phyloP scores from a whole-genome alignment of 2,329 filamentous ascomycete genomes.

The Fusarium fracticaudum region DNA sequence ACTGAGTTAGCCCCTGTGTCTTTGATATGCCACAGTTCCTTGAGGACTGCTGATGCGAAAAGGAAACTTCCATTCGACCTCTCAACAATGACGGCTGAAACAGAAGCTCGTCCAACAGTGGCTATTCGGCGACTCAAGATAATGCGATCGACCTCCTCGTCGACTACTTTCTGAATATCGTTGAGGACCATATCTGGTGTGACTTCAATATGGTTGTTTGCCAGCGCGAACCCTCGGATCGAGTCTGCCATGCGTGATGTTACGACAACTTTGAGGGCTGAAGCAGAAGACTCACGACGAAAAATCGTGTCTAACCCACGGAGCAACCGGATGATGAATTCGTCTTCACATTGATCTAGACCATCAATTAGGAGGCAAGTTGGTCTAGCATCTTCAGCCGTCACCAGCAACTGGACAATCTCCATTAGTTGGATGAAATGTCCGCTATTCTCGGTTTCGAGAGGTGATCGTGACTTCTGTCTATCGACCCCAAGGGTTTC shows the following conservation, averaged over 20 bases:
- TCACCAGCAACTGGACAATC: constrained; percentile 13
- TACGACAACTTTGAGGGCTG: constrained; percentile 11
- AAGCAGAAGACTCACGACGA: constrained; percentile 7
- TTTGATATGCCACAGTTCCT: constrained; percentile 34
- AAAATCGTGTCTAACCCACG: constrained; percentile 27
- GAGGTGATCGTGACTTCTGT: not conserved
- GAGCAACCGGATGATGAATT: constrained; percentile 20
- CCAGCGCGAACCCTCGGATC: constrained; percentile 28
- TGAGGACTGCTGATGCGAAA: constrained; percentile 32
- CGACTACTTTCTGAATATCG: constrained; percentile 33
- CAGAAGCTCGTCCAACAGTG: constrained; percentile 19
- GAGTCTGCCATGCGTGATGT: constrained; percentile 28
- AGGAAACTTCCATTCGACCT: constrained; percentile 34
- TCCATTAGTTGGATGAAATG: constrained; percentile 35
- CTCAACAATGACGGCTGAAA: constrained; percentile 35
- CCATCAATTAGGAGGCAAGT: constrained; percentile 33
- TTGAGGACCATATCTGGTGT: constrained; percentile 9
- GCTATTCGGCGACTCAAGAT: constrained; percentile 28
- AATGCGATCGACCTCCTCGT: constrained; percentile 34
- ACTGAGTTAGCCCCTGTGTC: constrained; percentile 35
- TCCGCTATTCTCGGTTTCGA: not conserved
- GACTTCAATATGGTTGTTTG: constrained; percentile 26
- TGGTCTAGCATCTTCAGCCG: constrained; percentile 1
- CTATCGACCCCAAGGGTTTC: constrained; percentile 10
- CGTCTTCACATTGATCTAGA: constrained; percentile 27